These are phyloP conservation scores for Ceriops decandra DNA, from an alignment of 345 rosid genomes.

Conservation along the genomic window DNA sequence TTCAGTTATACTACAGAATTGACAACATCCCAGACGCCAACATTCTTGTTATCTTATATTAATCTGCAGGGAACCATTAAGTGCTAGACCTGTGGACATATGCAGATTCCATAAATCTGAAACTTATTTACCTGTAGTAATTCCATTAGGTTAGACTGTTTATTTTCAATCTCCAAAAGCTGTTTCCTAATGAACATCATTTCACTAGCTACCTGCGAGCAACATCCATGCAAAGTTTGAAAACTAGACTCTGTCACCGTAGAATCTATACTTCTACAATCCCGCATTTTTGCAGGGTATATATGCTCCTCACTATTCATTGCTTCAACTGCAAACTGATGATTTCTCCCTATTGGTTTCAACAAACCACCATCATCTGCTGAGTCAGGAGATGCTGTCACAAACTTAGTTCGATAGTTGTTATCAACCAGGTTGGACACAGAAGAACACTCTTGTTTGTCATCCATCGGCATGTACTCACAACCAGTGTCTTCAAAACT, in stretches of 20 bases:
- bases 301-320: slow-evolving; percentile 40
- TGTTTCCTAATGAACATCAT: slow-evolving; percentile 72
- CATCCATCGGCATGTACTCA: slow-evolving; percentile 56
- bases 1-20: no score
- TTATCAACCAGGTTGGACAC: slow-evolving; percentile 43
- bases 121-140: slow-evolving; percentile 61
- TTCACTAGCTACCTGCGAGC: slow-evolving; percentile 54
- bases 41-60: no score
- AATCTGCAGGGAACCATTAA: no score
- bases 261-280: slow-evolving; percentile 68
- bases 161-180: slow-evolving; percentile 70
- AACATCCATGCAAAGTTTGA: slow-evolving; percentile 48
- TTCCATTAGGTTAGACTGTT: slow-evolving; percentile 67
- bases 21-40: no score
- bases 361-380: slow-evolving; percentile 33
- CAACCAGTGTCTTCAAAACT: slow-evolving; percentile 43
- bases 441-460: slow-evolving; percentile 59
- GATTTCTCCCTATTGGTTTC: slow-evolving; percentile 40
- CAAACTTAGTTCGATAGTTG: slow-evolving; percentile 47
- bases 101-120: neutral
- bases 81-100: no score
- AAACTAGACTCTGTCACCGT: slow-evolving; percentile 60
- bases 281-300: slow-evolving; percentile 42
- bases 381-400: slow-evolving; percentile 45
- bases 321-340: slow-evolving; percentile 45